A percentile compares a stretch with the other conserved stretches of the same genome.
These are phyloP conservation scores for Russula abietina DNA, from an alignment of 768 basidiomycete genomes.

Conservation along the genomic window DNA sequence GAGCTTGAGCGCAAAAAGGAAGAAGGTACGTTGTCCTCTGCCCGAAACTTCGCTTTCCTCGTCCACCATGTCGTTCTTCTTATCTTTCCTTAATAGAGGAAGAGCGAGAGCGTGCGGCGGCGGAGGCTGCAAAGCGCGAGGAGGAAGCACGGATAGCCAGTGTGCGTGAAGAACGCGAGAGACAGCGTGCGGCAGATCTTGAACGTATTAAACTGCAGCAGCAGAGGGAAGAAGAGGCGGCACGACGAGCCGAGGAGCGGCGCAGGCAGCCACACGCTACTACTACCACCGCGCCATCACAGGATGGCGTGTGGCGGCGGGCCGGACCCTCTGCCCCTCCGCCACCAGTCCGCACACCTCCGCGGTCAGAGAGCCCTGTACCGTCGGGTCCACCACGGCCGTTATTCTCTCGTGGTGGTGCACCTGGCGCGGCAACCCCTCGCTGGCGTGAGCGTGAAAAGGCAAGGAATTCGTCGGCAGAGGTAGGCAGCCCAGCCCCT, in stretches of 20 bases:
- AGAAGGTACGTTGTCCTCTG: slow-evolving; percentile 42
- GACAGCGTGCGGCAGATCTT: slow-evolving; percentile 43
- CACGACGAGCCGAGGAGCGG: slow-evolving; percentile 37
- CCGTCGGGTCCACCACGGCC: slow-evolving; percentile 28
- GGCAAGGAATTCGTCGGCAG: slow-evolving; percentile 35
- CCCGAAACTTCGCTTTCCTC: background rate
- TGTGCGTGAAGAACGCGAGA: slow-evolving; percentile 48
- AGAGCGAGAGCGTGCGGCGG: slow-evolving; percentile 28
- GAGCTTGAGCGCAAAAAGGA: slow-evolving; percentile 42
- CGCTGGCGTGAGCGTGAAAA: slow-evolving; percentile 59
- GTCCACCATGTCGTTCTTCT: background rate
- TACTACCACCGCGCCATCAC: slow-evolving; percentile 29
- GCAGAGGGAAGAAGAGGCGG: slow-evolving; percentile 54
- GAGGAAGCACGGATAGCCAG: slow-evolving; percentile 53
- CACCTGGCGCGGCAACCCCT: slow-evolving; percentile 29
- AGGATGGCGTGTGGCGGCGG: slow-evolving; percentile 29
- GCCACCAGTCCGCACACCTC: slow-evolving; percentile 32
- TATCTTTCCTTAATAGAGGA: slow-evolving; percentile 27
- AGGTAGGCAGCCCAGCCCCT: slow-evolving; percentile 36
- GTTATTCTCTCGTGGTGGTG: slow-evolving; percentile 24
- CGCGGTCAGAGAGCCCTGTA: slow-evolving; percentile 53
- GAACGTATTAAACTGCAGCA: slow-evolving; percentile 55
- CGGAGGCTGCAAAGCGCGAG: slow-evolving; percentile 44
- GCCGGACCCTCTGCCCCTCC: slow-evolving; percentile 17
- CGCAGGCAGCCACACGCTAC: slow-evolving; percentile 32